Conservation (phyloP, 1,139 yeast species). For the Pichia sp. region DNA sequence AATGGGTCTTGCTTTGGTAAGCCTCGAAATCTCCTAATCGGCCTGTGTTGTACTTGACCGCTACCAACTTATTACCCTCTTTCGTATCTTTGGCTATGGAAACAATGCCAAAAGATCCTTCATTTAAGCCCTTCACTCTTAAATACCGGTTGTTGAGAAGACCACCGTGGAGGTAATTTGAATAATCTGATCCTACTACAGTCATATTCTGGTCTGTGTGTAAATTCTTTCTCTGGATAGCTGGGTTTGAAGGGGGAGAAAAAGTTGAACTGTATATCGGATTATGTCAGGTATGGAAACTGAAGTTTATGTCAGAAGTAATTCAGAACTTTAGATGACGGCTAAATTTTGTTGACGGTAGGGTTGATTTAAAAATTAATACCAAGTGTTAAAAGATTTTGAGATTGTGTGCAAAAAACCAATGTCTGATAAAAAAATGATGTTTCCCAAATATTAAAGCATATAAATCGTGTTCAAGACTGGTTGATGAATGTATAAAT, state of each 20-base stretch:
- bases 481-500: too few species aligned
- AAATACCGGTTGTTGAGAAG: constrained; percentile 61
- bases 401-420: too few species aligned
- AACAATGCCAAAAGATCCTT: constrained; percentile 92
- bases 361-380: too few species aligned
- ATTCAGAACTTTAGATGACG: too few species aligned
- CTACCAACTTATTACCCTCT: constrained; percentile 55
- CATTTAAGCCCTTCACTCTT: constrained; percentile 75
- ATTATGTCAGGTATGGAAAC: background rate
- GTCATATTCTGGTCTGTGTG: constrained; percentile 7
- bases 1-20: constrained; percentile 26
- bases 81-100: constrained; percentile 74
- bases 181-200: constrained; percentile 33
- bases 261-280: background rate
- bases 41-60: constrained; percentile 73
- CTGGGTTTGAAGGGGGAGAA: background rate
- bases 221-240: background rate
- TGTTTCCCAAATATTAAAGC: background rate
- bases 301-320: background rate
- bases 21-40: constrained; percentile 30
- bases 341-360: too few species aligned
- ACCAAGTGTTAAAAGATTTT: too few species aligned
- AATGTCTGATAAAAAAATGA: background rate
- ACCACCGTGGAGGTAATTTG: constrained; percentile 57
- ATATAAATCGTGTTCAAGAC: background rate